Percentiles rank a stretch among this genome's conserved stretches.
phyloP scores from a whole-genome alignment of 2,329 filamentous ascomycete species.

The Dothistroma septosporum region DNA sequence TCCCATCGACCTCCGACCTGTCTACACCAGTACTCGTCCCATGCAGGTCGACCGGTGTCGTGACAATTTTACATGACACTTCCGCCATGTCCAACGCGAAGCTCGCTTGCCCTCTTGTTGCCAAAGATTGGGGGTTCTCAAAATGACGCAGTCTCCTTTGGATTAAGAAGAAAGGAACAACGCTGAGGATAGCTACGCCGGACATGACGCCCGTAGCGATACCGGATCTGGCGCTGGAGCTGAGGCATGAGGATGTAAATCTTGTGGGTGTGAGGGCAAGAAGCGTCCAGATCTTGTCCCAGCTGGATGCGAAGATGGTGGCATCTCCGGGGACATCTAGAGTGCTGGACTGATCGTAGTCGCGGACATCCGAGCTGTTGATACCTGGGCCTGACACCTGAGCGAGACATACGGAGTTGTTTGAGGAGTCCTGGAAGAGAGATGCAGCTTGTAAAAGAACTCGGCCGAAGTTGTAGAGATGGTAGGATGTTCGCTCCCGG shows the following conservation, averaged over 20 bases:
- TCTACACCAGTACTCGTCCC: not conserved
- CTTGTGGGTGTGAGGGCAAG: not conserved
- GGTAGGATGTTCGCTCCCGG: not conserved
- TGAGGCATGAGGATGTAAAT: not conserved
- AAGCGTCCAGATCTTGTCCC: not conserved
- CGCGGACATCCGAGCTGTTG: not conserved
- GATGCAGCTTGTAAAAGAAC: slow-evolving; percentile 49
- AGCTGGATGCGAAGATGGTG: not conserved
- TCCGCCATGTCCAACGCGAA: not conserved
- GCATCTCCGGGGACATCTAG: not conserved
- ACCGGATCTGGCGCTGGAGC: not conserved
- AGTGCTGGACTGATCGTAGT: not conserved
- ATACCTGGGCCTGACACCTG: slow-evolving; percentile 40
- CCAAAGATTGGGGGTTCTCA: not conserved
- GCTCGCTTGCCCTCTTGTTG: not conserved
- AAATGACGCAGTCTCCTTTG: not conserved
- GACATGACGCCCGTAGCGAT: not conserved
- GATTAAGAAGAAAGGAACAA: not conserved
- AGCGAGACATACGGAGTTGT: slow-evolving; percentile 37
- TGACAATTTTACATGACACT: not conserved
- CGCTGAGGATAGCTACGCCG: not conserved
- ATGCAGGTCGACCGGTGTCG: not conserved
- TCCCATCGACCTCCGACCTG: not conserved
- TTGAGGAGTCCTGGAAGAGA: slow-evolving; percentile 39
- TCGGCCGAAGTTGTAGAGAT: slow-evolving; percentile 38